phyloP scores from a whole-genome alignment of 805 yeast species.

The Scheffersomyces spartinae region DNA sequence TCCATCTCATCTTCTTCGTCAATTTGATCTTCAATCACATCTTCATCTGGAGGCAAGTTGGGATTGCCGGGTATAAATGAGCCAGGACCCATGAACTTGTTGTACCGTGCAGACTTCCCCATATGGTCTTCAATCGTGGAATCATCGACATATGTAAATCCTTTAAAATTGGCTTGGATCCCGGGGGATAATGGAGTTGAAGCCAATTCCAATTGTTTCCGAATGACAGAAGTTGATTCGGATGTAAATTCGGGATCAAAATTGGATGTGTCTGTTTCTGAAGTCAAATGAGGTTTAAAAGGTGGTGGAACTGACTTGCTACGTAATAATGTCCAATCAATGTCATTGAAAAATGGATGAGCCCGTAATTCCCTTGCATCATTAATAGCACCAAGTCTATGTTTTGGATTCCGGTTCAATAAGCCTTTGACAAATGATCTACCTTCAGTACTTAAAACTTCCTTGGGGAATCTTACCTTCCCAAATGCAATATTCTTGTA shows the following conservation, averaged over 20 bases:
- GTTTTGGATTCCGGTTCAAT: constrained; percentile 90
- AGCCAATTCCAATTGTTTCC: constrained; percentile 50
- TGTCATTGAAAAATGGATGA: constrained; percentile 84
- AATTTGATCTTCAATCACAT: constrained; percentile 65
- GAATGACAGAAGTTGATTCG: constrained; percentile 75
- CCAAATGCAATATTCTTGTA: constrained; percentile 98
- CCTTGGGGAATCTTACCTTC: constrained; percentile 94
- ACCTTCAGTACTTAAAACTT: constrained; percentile 86
- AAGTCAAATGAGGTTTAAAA: constrained; percentile 82
- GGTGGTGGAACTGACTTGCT: constrained; percentile 90
- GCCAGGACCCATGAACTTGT: constrained; percentile 38
- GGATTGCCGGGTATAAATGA: constrained; percentile 75
- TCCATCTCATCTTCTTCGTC: constrained; percentile 36
- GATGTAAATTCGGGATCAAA: constrained; percentile 97
- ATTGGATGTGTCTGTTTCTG: constrained; percentile 91
- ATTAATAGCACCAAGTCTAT: constrained; percentile 80
- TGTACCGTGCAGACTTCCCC: constrained; percentile 25
- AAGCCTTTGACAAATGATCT: constrained; percentile 92
- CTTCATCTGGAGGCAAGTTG: constrained; percentile 72
- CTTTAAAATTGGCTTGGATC: constrained; percentile 91
- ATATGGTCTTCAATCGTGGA: constrained; percentile 85
- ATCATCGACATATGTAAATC: constrained; percentile 93
- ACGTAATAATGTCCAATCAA: constrained; percentile 77
- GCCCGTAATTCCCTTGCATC: constrained; percentile 90
- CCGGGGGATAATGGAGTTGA: constrained; percentile 88